Percentiles rank a stretch among this genome's conserved stretches.
These are phyloP conservation scores for Dillenia turbinata DNA, from an alignment of 164 flowering plant species.

Conservation along the genomic window DNA sequence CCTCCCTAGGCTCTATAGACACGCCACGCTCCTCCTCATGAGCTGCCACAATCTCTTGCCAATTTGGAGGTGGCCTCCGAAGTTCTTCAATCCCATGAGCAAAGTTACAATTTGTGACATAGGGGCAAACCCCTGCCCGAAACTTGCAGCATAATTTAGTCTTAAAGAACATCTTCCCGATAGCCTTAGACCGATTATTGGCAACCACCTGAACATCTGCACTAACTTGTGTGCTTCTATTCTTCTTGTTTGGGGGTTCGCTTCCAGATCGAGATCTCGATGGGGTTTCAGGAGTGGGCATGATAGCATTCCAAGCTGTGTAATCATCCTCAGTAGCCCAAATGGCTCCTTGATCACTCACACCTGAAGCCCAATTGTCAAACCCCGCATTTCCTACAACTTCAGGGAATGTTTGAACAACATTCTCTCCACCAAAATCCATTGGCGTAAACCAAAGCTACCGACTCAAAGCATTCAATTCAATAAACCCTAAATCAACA, in stretches of 20 bases:
- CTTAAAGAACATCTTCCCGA: constrained; percentile 76
- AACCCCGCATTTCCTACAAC: no score
- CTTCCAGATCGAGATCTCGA: constrained; percentile 29
- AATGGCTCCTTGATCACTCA: constrained; percentile 24
- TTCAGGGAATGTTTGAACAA: no score
- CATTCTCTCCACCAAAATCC: no score
- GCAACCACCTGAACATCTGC: constrained; percentile 14
- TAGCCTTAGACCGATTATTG: constrained; percentile 41
- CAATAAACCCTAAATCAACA: no score
- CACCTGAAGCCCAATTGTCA: constrained; percentile 24
- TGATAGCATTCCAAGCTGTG: constrained; percentile 37
- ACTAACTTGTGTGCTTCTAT: constrained; percentile 28
- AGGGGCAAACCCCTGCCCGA: constrained; percentile 63
- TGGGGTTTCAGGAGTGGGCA: constrained; percentile 21
- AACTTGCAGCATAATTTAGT: constrained; percentile 76
- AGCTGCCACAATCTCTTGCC: constrained; percentile 80
- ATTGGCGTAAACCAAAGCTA: no score
- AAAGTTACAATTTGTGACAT: constrained; percentile 64
- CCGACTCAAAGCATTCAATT: no score
- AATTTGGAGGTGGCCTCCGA: constrained; percentile 67
- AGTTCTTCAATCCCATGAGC: constrained; percentile 72
- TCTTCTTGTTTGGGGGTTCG: constrained; percentile 46
- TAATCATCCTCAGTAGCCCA: constrained; percentile 82
- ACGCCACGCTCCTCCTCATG: constrained; percentile 45
- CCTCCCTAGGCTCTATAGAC: constrained; percentile 45